Base-by-base conservation (phyloP, 208 protist genomes). In the Crithidia acanthocephali region DNA sequence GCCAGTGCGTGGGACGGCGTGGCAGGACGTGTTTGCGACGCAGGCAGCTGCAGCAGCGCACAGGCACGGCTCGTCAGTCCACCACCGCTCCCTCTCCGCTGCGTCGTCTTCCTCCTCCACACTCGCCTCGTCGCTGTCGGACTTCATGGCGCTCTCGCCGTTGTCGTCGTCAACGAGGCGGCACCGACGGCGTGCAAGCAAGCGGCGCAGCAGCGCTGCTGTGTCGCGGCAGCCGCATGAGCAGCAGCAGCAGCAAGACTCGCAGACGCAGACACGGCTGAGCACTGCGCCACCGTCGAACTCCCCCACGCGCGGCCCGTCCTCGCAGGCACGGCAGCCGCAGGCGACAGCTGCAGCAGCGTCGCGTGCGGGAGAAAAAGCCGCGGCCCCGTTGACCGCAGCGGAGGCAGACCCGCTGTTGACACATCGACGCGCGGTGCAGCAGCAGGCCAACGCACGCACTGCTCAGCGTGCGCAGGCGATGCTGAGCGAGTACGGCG, bases 401-500 rank as follows among this genome's bases (percentile, higher is more conserved):
- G 7, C n/a, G 22, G 1, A 0, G 13, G n/a, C 8, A 18, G 35
- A 68, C 1, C 35, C 57, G 15, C 25, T 58, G 5, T 35, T 40
- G 37, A 25, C 22, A 3, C 47, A 68, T 47, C 58, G 42, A 10
- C 68, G 44, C 3, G 63, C 32, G 9, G 51, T 72, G 50, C 61
- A 48, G 30, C 55, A 28, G 6, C 63, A 44, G 32, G 27, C 55
- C 20, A 55, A 48, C 37, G 13, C 50, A 51, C 58, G 45, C 25
- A 57, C 66, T 2, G 69, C 35, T 22, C 23, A 68, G 23, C 69
- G 68, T 23, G 74, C 82, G 1, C 56, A 67, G 47, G 40, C 48
- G n/a, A 33, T 61, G 44, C 67, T 87, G 11, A 30, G 40, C 10
- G 27, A 77, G 53, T 51, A 71, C 16, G 82, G 82, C 23, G 52